phyloP scores from a whole-genome alignment of 2,329 filamentous ascomycete species.

The Magnaporthiopsis incrustans region DNA sequence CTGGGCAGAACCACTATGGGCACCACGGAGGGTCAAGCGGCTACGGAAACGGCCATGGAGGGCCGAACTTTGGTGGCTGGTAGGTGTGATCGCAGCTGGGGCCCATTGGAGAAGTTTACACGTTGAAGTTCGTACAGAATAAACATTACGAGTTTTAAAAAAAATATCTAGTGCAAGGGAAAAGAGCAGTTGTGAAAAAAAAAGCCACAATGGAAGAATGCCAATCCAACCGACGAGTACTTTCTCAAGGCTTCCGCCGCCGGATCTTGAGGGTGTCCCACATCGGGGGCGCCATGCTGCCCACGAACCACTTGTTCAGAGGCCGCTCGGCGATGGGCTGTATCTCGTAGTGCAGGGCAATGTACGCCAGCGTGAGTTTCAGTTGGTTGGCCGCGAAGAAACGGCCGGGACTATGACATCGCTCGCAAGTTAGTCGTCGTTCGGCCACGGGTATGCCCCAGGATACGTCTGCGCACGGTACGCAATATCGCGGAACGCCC shows the following conservation, averaged over 20 bases:
- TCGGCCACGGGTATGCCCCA: too few species aligned
- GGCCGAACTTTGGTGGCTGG: not conserved
- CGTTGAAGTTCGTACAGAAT: not conserved
- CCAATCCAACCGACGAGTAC: too few species aligned
- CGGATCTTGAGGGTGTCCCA: conserved; percentile 7
- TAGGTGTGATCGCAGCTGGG: not conserved
- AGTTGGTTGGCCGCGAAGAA: conserved; percentile 32
- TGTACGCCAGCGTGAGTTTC: conserved; percentile 26
- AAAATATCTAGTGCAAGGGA: not conserved
- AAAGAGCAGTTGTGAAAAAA: not conserved
- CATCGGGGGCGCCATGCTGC: conserved; percentile 10
- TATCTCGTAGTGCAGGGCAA: conserved; percentile 27
- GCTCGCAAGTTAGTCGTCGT: not conserved
- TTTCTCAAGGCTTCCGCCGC: not conserved
- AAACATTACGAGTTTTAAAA: not conserved
- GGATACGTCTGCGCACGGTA: too few species aligned
- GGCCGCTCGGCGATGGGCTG: conserved; percentile 15
- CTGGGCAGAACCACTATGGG: too few species aligned
- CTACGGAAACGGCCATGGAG: not conserved
- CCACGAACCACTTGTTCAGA: conserved; percentile 9
- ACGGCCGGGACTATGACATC: conserved; percentile 22
- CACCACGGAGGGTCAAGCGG: not conserved
- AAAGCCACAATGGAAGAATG: not conserved
- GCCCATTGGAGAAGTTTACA: too few species aligned
- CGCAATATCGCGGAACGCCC: too few species aligned